Conservation (phyloP, 1,284 basidiomycete genomes). For the Erythrobasidium hasegawianum region DNA sequence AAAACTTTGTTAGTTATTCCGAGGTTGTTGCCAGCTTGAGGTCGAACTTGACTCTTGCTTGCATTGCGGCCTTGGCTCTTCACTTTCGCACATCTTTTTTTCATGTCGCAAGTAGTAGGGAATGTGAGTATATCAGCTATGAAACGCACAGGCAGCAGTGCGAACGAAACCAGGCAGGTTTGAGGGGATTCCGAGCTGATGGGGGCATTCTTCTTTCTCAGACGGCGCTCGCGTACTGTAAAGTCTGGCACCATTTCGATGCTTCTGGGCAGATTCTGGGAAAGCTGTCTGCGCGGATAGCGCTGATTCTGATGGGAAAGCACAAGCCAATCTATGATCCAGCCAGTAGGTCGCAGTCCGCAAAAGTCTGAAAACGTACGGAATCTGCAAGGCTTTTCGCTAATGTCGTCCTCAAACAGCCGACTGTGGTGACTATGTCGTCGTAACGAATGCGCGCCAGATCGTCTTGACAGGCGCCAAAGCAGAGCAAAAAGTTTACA, state of each 20-base stretch:
- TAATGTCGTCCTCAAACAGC: constrained; percentile 56
- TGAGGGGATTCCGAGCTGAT: neutral
- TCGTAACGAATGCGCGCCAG: constrained; percentile 83
- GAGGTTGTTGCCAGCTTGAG: too few relatives aligned
- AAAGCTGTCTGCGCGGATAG: constrained; percentile 88
- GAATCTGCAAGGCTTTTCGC: neutral
- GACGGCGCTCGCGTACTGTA: constrained; percentile 88
- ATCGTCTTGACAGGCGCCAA: constrained; percentile 88
- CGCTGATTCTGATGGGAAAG: constrained; percentile 95
- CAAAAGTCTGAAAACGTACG: too few relatives aligned
- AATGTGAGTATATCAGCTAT: constrained; percentile 14
- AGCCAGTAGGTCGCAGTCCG: constrained; percentile 60
- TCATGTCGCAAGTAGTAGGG: constrained; percentile 33
- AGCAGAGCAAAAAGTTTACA: constrained; percentile 80
- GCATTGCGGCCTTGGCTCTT: too few relatives aligned
- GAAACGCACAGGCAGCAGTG: neutral
- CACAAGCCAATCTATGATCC: constrained; percentile 98
- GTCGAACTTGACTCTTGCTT: too few relatives aligned
- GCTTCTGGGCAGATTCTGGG: constrained; percentile 85
- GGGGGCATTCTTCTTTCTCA: constrained; percentile 49
- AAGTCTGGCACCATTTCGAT: constrained; percentile 94
- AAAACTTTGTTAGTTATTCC: too few relatives aligned
- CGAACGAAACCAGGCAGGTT: neutral
- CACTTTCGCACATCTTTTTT: too few relatives aligned
- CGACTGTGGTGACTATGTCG: constrained; percentile 95